Evolutionary conservation across 768 basidiomycete genomes (phyloP), one percentile per base, ranked within the genome.

Genomic region (Tulasnella sp.): DNA sequence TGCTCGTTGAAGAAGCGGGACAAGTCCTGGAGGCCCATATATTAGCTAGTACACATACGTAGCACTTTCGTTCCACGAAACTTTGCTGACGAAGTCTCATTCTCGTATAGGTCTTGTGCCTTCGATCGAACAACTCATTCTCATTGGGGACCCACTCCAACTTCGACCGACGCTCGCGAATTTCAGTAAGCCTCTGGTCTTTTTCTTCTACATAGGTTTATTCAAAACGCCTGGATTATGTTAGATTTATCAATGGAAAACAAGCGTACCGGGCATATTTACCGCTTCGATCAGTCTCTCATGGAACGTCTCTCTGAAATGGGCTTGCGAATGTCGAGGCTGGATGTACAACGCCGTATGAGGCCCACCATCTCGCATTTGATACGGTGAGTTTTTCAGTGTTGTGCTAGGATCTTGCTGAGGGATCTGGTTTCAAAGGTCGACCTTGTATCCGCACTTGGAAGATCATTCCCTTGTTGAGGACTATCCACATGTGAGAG

Each of bases 21-120:
- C n/a, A n/a, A n/a, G n/a, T 87, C 1, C 75, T 89, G 24, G 87
- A 89, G 69, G 83, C 87, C 1, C 87, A 89, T 62, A 75, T 88
- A 15, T 68, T 88, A 4, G 79, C 63, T 22, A 65, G 57, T 24
- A 29, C 12, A 34, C 24, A 9, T 19, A 43, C 25, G 4, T 4
- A 4, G 7, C 59, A 65, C 44, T 42, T 53, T 27, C 58, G 22
- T 27, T 21, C 31, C 2, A 53, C 21, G 2, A 2, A 61, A 31
- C 30, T 60, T 11, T n/a, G 38, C n/a, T 42, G 7, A 27, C 45
- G 12, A 29, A 15, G 27, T 56, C 12, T 27, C 21, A 49, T 49
- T 29, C 48, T 3, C 24, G 9, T 24, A 31, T 53, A 31, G 21
- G 27, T 29, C 49, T 59, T 78, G 2, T 56, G n/a, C 48, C 52